phyloP scores from a whole-genome alignment of 768 basidiomycete species.

The Coprinopsis sp. region DNA sequence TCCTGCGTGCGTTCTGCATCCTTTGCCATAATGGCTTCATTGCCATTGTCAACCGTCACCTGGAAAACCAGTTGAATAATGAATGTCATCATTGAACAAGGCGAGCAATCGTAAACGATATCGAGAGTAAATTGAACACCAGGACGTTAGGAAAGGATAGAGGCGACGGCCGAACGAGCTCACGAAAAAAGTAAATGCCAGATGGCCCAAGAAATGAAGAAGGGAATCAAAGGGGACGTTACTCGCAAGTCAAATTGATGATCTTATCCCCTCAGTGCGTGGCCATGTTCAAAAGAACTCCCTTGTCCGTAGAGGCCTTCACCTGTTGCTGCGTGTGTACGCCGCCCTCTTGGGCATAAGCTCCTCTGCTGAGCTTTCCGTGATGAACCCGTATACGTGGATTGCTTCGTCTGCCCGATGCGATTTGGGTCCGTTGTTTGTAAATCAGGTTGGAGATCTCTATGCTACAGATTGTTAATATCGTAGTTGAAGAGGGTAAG shows the following conservation, averaged over 20 bases:
- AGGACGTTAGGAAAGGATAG: neutral
- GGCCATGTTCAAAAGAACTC: conserved; percentile 97
- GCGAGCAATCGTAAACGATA: too few relatives aligned
- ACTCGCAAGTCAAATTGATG: conserved; percentile 77
- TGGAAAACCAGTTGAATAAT: too few relatives aligned
- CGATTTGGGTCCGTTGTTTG: conserved; percentile 99
- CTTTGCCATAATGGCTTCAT: conserved; percentile 86
- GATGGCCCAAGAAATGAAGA: neutral
- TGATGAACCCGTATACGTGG: conserved; percentile 93
- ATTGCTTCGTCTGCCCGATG: conserved; percentile 96
- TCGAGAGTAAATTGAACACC: neutral
- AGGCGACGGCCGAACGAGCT: neutral
- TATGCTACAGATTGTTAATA: conserved; percentile 21
- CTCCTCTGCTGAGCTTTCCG: conserved; percentile 93
- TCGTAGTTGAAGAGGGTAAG: neutral
- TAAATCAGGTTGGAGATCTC: conserved; percentile 98
- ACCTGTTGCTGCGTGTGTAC: conserved; percentile 75
- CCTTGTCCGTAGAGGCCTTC: conserved; percentile 92
- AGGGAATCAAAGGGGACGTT: conserved; percentile 23
- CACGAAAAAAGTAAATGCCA: neutral
- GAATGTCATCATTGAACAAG: too few relatives aligned
- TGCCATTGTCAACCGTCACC: conserved; percentile 78
- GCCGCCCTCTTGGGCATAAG: conserved; percentile 92
- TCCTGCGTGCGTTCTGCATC: conserved; percentile 89
- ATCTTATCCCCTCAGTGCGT: conserved; percentile 97